Evolutionary conservation across 805 yeast species (phyloP), one percentile per base, ranked within the genome.

Genomic region (Maudiozyma serrabonitensis): DNA sequence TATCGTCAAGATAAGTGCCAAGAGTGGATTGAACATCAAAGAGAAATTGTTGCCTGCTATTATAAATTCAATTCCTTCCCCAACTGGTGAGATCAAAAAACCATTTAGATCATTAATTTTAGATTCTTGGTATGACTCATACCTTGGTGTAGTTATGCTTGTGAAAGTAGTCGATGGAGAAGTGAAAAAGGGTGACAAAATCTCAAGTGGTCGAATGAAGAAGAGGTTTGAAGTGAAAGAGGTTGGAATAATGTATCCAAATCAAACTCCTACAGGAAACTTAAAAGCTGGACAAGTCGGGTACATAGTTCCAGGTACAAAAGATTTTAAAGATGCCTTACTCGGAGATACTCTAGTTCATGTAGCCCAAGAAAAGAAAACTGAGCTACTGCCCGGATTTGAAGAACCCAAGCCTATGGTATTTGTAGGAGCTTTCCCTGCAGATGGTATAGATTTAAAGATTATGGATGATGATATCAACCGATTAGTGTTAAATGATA

Each of bases 381-480:
- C 85, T 2, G 87, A 82, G 54, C 83, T 96, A 1, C 72, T 91
- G 25, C 96, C 95, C 1, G 98, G 98, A 0, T 93, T 91, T 65
- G 97, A 90, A 67, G 96, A 88, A 59, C 90, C 95, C 0, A 90
- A 93, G 66, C 96, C 98, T 1, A 93, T 93, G 98, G 98, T 91
- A 8, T 93, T 91, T 64, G 95, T 91, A 45, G 98, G 98, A 13
- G 99, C 98, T 0, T 91, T 88, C 58, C 98, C 99, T 0, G 93
- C 96, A 0, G 96, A 91, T 60, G 96, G 96, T 4, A 76, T 84
- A 0, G 96, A 91, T 59, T 91, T 91, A 65, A 85, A 86, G 52
- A 83, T 78, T 26, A 75, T 91, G 72, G 95, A 93, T 61, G 98
- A 93, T 58, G 84, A 89, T 63, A 80, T 91, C 67, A 87, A 84